A percentile compares a stretch with the other conserved stretches of the same genome.
Conservation (phyloP, 768 basidiomycete species). For the Pholiota conissans region DNA sequence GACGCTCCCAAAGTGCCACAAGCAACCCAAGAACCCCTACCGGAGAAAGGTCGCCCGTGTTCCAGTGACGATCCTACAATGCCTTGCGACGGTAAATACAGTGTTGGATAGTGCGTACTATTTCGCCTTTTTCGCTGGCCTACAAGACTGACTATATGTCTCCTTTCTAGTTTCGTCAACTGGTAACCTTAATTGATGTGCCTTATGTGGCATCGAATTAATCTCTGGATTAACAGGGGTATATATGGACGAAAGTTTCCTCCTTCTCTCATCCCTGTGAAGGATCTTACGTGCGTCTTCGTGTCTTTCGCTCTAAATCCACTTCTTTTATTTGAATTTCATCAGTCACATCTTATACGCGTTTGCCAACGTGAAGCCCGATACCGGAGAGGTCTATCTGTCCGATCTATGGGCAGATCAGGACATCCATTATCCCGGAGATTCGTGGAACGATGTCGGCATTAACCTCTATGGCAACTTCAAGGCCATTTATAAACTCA, state of each 20-base stretch:
- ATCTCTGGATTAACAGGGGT: slow-evolving; percentile 56
- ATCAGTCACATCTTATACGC: slow-evolving; percentile 86
- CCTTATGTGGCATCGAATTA: too few species aligned
- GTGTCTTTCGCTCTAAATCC: too few species aligned
- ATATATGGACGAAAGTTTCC: slow-evolving; percentile 94
- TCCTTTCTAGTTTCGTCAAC: slow-evolving; percentile 63
- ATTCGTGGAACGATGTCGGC: slow-evolving; percentile 92
- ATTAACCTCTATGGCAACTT: slow-evolving; percentile 95
- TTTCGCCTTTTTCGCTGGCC: not conserved
- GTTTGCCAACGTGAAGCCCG: slow-evolving; percentile 85
- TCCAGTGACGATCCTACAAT: slow-evolving; percentile 25
- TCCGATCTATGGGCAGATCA: slow-evolving; percentile 96
- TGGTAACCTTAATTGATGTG: slow-evolving; percentile 43
- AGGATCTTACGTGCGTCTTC: slow-evolving; percentile 78
- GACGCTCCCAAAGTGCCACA: slow-evolving; percentile 4
- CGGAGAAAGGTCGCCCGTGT: slow-evolving; percentile 14
- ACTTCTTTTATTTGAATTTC: too few species aligned
- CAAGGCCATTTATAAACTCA: slow-evolving; percentile 89
- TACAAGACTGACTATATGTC: slow-evolving; percentile 8
- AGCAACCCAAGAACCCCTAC: slow-evolving; percentile 4
- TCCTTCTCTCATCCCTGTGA: slow-evolving; percentile 77
- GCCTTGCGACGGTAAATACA: slow-evolving; percentile 59
- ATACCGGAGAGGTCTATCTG: slow-evolving; percentile 83
- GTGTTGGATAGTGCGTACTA: slow-evolving; percentile 74
- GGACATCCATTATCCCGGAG: slow-evolving; percentile 94